A percentile compares a stretch with the other conserved stretches of the same genome.
Conservation (phyloP, 345 rosid species). For the Melaleuca alternifolia region DNA sequence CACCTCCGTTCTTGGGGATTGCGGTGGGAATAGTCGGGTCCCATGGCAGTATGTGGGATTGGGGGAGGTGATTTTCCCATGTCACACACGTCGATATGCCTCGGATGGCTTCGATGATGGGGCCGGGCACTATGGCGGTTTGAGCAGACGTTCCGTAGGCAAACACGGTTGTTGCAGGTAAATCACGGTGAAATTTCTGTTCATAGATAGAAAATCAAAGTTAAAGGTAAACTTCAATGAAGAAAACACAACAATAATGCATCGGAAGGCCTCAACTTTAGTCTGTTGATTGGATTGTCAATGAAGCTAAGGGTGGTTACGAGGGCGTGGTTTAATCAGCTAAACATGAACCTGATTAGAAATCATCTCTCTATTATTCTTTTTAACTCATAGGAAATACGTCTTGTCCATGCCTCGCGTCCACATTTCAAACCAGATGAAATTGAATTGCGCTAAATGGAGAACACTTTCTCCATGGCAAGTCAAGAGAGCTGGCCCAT, state of each 20-base stretch:
- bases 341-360: no score
- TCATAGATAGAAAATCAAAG: neutral
- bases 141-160: conserved; percentile 3
- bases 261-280: neutral
- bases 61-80: conserved; percentile 11
- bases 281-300: no score
- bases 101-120: conserved; percentile 6
- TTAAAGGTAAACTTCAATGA: neutral
- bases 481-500: neutral
- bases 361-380: neutral
- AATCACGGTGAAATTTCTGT: conserved; percentile 9
- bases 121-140: conserved; percentile 9
- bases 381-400: neutral
- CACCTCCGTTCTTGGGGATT: conserved; percentile 4
- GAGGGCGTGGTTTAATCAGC: no score
- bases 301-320: no score
- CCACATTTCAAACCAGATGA: no score
- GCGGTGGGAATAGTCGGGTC: conserved; percentile 6
- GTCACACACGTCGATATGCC: neutral
- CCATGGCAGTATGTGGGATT: conserved; percentile 9
- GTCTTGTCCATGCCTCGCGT: neutral
- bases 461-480: neutral
- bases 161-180: conserved; percentile 3
- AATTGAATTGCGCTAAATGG: no score
- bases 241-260: neutral